Base-by-base conservation (phyloP, 1,284 basidiomycete genomes). In the Athelia sp. region DNA sequence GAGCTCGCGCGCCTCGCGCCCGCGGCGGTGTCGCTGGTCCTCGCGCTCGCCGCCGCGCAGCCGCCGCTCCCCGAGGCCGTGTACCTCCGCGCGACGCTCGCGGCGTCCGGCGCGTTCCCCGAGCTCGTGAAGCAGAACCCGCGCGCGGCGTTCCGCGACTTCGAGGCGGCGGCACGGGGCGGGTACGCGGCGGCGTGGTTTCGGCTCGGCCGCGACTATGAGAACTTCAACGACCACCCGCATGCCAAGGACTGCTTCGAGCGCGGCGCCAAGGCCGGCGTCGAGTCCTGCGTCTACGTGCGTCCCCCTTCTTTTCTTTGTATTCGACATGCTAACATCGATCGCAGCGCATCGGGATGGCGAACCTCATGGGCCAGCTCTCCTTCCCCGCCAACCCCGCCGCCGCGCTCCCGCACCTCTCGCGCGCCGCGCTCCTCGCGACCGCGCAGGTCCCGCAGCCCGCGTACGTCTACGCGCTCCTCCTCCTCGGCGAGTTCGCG, bases 151-250 rank as follows among this genome's bases (percentile, higher is more conserved):
- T 98, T 98, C 69, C 77, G 89, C 43, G 92, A 94, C 63, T 96
- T 92, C 61, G 93, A 95, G 62, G 68, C 72, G 2, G 81, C 90
- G 1, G 92, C 92, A 1, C 75, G 88, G 32, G 78, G 74, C 2
- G 92, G 92, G 0, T 85, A 82, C 56, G 67, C 73, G 10, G 70
- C 78, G 21, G 87, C 88, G 0, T 98, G 94, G 94, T 97, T 93
- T 69, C 77, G 86, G 43, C 79, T 97, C 2, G 94, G 93, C 0
- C 73, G 87, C 23, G 94, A 97, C 58, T 97, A 98, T 63, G 95
- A 98, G 70, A 83, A 81, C 48, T 92, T 95, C 52, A 82, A 81
- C 21, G 90, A 96, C 63, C 51, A 76, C 1, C 53, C 64, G 0
- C 79, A 86, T 34, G 92, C 93, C 0, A 78, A 72, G 43, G 87